These are phyloP conservation scores for Thyridium curvatum DNA, from an alignment of 2,329 filamentous ascomycete genomes.

Conservation along the genomic window DNA sequence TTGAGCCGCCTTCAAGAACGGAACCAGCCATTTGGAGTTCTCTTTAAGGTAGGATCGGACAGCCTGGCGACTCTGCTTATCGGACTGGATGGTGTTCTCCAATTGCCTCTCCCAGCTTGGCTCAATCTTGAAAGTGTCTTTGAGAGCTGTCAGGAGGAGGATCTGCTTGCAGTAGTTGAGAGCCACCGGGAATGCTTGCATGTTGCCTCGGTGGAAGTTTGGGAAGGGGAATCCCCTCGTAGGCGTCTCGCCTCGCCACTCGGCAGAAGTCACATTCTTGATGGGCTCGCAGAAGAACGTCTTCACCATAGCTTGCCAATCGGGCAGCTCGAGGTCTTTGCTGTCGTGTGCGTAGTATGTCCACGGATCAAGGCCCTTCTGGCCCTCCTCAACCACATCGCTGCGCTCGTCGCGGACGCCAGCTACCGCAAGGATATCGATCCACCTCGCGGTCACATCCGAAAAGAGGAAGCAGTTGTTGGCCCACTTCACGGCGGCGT, in stretches of 20 bases:
- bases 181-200: slow-evolving; percentile 59
- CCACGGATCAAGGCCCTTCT: slow-evolving; percentile 73
- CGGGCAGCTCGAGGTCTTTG: slow-evolving; percentile 32
- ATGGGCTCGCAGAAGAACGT: slow-evolving; percentile 39
- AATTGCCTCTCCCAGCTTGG: slow-evolving; percentile 81
- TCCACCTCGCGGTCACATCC: slow-evolving; percentile 77
- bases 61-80: slow-evolving; percentile 55
- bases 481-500: slow-evolving; percentile 80
- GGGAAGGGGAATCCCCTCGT: slow-evolving; percentile 21
- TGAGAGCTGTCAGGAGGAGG: slow-evolving; percentile 42
- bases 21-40: slow-evolving; percentile 7
- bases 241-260: slow-evolving; percentile 12
- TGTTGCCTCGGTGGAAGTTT: slow-evolving; percentile 39
- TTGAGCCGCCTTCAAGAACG: too few species aligned
- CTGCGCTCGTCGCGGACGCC: slow-evolving; percentile 62
- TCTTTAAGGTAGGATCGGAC: slow-evolving; percentile 47
- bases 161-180: slow-evolving; percentile 59
- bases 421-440: slow-evolving; percentile 75
- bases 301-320: slow-evolving; percentile 44
- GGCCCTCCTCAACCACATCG: slow-evolving; percentile 85
- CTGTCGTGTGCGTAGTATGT: slow-evolving; percentile 39
- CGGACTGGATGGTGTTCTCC: slow-evolving; percentile 64
- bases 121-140: slow-evolving; percentile 50
- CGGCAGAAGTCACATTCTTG: slow-evolving; percentile 12
- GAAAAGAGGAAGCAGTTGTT: slow-evolving; percentile 80